A percentile compares a stretch with the other conserved stretches of the same genome.
phyloP scores from a whole-genome alignment of 805 yeast species.

The Saccharomycopsis fibuligera region DNA sequence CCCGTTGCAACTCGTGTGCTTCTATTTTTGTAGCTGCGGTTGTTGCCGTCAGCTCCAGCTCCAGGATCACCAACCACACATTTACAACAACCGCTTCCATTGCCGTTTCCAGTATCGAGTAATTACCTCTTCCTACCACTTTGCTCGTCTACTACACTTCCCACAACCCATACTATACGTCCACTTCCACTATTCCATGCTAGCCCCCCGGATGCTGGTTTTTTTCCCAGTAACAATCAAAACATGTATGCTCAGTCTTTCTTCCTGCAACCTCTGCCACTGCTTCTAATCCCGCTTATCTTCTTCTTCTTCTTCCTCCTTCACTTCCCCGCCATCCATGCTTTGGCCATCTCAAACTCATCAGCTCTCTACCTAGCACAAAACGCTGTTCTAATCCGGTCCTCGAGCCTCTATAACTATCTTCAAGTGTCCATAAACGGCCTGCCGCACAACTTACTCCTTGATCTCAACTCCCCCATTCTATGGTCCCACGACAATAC shows the following conservation, averaged over 20 bases:
- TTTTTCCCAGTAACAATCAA: no score
- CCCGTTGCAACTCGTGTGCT: no score
- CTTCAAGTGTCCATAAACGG: slow-evolving; percentile 6
- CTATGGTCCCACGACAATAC: slow-evolving; percentile 6
- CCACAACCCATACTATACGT: background rate
- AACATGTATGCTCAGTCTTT: background rate
- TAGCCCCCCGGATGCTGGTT: background rate
- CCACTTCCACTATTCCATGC: background rate
- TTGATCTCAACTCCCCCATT: slow-evolving; percentile 13
- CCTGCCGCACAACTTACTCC: background rate
- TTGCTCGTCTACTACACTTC: no score
- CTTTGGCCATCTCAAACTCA: no score
- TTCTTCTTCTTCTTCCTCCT: background rate
- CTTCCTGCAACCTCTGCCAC: background rate
- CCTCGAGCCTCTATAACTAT: background rate
- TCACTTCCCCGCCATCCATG: background rate
- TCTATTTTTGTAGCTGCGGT: no score
- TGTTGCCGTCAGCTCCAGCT: no score
- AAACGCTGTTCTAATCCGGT: background rate
- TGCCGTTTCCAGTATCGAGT: no score
- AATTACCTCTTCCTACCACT: no score
- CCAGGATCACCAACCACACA: background rate
- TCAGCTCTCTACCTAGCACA: background rate
- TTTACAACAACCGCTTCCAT: background rate
- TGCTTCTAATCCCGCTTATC: background rate